Percentiles rank a stretch among this genome's conserved stretches.
Conservation (phyloP, 2,329 filamentous ascomycete genomes). For the Colletotrichum plurivorum region DNA sequence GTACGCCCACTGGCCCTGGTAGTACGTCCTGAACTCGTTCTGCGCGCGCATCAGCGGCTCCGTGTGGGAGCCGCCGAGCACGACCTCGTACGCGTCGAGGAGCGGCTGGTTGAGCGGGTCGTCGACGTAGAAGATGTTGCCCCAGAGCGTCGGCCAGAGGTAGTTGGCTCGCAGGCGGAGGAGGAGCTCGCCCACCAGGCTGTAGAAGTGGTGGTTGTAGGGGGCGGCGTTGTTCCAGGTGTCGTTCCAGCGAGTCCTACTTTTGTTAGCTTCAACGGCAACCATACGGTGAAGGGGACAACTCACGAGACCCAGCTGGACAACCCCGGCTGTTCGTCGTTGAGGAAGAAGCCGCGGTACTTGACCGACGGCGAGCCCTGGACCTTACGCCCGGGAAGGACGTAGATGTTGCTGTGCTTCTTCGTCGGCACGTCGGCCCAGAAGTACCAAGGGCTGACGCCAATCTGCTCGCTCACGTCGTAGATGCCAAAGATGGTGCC, state of each 20-base stretch:
- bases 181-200: constrained; percentile 78
- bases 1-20: constrained; percentile 77
- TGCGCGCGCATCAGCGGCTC: constrained; percentile 78
- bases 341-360: constrained; percentile 79
- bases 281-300: not conserved
- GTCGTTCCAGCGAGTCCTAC: constrained; percentile 54
- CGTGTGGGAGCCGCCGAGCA: constrained; percentile 80
- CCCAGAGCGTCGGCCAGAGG: constrained; percentile 82
- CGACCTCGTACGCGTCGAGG: constrained; percentile 81
- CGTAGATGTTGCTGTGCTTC: constrained; percentile 67
- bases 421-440: constrained; percentile 74
- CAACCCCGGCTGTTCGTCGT: constrained; percentile 77
- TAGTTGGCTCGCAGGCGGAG: constrained; percentile 81
- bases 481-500: constrained; percentile 80
- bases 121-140: constrained; percentile 79
- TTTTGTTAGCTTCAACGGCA: not conserved
- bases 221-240: constrained; percentile 60
- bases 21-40: constrained; percentile 68
- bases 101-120: constrained; percentile 77
- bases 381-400: constrained; percentile 65
- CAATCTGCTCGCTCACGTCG: constrained; percentile 80
- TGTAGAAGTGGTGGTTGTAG: constrained; percentile 75
- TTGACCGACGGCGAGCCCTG: constrained; percentile 74
- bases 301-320: constrained; percentile 72
- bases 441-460: constrained; percentile 79